These are phyloP conservation scores for Aspergillus nidulans DNA, from an alignment of 495 filamentous ascomycete genomes.

Conservation along the genomic window DNA sequence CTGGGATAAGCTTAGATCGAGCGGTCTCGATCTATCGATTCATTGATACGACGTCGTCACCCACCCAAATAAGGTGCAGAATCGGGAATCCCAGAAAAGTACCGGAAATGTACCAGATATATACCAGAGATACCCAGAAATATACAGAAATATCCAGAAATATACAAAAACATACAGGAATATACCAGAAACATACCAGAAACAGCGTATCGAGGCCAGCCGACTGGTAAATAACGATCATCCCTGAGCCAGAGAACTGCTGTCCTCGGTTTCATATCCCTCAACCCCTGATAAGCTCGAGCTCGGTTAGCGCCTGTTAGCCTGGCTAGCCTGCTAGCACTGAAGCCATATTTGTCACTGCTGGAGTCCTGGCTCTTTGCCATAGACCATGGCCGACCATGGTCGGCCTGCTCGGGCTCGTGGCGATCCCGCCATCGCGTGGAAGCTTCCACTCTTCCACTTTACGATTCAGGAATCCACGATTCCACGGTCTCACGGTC, in stretches of 20 bases:
- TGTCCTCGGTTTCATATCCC: neutral
- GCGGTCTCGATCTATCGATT: neutral
- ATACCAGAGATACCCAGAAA: too few relatives aligned
- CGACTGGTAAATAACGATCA: conserved; percentile 3
- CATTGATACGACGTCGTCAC: neutral
- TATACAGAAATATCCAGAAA: too few relatives aligned
- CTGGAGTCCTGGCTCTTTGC: neutral
- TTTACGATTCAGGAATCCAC: neutral
- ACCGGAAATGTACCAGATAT: too few relatives aligned
- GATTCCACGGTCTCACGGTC: neutral
- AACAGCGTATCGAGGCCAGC: neutral
- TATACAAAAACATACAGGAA: too few relatives aligned
- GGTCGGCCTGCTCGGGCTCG: neutral
- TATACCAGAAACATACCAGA: too few relatives aligned
- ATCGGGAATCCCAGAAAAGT: too few relatives aligned
- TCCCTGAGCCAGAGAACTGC: neutral
- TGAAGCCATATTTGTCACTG: neutral
- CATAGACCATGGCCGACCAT: neutral
- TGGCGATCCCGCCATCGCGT: neutral
- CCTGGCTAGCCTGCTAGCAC: neutral
- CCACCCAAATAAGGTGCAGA: neutral
- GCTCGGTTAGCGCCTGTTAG: neutral
- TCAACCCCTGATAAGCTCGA: neutral
- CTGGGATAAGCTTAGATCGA: neutral
- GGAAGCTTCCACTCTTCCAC: neutral